Evolutionary conservation across 768 basidiomycete species (phyloP).

Genomic region (Leccinellum albellum): DNA sequence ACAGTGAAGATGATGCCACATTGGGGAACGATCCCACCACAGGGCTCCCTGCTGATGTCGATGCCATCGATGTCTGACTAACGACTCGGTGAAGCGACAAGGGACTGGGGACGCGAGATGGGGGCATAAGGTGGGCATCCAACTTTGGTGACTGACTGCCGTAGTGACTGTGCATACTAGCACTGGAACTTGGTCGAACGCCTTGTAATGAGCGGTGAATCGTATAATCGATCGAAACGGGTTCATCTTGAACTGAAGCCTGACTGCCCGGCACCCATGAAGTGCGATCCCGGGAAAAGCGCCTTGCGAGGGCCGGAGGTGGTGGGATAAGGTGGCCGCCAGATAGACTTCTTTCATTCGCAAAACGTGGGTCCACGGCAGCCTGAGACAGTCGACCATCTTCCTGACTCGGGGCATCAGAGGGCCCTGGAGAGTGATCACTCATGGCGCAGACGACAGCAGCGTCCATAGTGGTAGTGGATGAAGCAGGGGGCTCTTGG

Average conservation of each 20-base stretch:
- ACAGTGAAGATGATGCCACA: background rate
- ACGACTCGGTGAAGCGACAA: background rate
- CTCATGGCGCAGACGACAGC: slow-evolving; percentile 14
- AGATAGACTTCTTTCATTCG: background rate
- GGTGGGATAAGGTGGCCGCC: background rate
- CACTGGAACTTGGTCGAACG: background rate
- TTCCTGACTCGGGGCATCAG: background rate
- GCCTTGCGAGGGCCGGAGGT: background rate
- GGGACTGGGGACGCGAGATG: background rate
- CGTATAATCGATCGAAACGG: background rate
- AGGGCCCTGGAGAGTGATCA: slow-evolving; percentile 1
- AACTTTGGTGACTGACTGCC: background rate
- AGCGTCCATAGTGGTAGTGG: background rate
- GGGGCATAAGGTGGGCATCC: background rate
- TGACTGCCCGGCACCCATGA: background rate
- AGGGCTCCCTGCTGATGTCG: background rate
- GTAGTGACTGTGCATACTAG: background rate
- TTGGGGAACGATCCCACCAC: background rate
- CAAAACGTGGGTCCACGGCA: background rate
- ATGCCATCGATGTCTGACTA: background rate
- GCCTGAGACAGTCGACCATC: slow-evolving; percentile 4
- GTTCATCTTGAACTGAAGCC: background rate
- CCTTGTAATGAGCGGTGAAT: background rate
- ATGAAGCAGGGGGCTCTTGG: background rate
- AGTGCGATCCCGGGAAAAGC: background rate